phyloP scores from a whole-genome alignment of 257 asterid genomes.

The Gentiana dahurica region DNA sequence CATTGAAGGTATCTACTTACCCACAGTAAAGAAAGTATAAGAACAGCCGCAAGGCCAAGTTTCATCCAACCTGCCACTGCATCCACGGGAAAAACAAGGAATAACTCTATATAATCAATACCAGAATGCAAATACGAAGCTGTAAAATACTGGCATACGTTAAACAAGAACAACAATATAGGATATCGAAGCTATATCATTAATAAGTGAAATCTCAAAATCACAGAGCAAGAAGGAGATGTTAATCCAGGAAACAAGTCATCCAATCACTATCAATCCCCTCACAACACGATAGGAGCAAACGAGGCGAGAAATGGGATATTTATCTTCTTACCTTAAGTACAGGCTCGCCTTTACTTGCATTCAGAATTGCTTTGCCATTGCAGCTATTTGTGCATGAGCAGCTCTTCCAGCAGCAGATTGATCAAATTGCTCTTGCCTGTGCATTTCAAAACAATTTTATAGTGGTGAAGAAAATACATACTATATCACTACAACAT shows the following conservation, averaged over 20 bases:
- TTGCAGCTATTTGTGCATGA: conserved; percentile 71
- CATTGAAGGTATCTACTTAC: too few species aligned
- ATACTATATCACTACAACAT: too few species aligned
- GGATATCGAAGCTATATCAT: too few species aligned
- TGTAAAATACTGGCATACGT: too few species aligned
- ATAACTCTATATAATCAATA: too few species aligned
- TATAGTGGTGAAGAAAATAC: too few species aligned
- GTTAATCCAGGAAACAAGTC: background rate
- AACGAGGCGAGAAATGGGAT: background rate
- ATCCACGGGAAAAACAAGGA: conserved; percentile 11
- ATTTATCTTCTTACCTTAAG: conserved; percentile 53
- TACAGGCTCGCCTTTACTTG: conserved; percentile 69
- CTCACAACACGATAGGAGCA: too few species aligned
- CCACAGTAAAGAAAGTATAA: too few species aligned
- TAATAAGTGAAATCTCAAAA: background rate
- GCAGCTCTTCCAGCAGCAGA: conserved; percentile 93
- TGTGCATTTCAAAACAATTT: conserved; percentile 13
- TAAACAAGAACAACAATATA: too few species aligned
- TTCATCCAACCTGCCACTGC: conserved; percentile 98
- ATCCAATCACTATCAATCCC: too few species aligned
- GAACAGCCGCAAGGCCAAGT: conserved; percentile 4
- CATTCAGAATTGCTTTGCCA: conserved; percentile 63
- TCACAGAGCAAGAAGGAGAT: background rate
- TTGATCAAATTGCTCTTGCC: conserved; percentile 78
- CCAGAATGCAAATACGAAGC: too few species aligned